Evolutionary conservation across 2,329 filamentous ascomycete species (phyloP).

Genomic region (Chaetoscypha palmicola): DNA sequence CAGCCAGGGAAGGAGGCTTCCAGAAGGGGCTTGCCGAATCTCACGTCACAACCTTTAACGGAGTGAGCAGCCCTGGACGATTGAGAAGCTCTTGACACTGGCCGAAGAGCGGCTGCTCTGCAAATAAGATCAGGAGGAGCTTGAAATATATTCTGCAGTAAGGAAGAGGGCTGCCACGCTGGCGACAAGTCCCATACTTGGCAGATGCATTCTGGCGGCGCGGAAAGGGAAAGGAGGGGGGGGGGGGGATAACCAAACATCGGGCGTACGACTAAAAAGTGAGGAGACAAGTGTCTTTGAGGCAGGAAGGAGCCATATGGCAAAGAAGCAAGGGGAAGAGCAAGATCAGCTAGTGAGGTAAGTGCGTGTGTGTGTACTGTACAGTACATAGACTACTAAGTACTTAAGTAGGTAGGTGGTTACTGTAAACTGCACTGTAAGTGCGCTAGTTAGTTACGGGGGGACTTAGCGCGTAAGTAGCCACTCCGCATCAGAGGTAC

Average conservation of each 20-base stretch:
- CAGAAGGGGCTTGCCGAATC: conserved; percentile 6
- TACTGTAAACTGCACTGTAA: no score
- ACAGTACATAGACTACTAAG: no score
- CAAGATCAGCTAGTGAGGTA: neutral
- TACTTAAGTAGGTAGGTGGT: no score
- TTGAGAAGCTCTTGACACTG: neutral
- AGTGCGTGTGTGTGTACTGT: no score
- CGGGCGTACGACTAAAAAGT: neutral
- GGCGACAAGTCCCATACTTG: neutral
- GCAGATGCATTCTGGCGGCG: neutral
- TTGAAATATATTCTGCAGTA: conserved; percentile 25
- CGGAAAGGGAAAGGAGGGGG: no score
- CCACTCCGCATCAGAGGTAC: neutral
- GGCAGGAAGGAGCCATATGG: no score
- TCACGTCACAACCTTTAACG: conserved; percentile 10
- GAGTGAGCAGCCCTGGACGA: neutral
- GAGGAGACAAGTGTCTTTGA: no score
- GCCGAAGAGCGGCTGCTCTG: neutral
- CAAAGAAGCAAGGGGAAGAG: no score
- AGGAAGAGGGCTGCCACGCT: neutral
- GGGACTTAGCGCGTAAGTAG: no score
- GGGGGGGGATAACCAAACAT: conserved; percentile 1
- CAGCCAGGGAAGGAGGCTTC: conserved; percentile 5
- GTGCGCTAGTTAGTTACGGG: no score
- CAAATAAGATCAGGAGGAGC: conserved; percentile 3